A percentile compares a stretch with the other conserved stretches of the same genome.
phyloP scores from a whole-genome alignment of 495 filamentous ascomycete species.

The Trichoderma virens region DNA sequence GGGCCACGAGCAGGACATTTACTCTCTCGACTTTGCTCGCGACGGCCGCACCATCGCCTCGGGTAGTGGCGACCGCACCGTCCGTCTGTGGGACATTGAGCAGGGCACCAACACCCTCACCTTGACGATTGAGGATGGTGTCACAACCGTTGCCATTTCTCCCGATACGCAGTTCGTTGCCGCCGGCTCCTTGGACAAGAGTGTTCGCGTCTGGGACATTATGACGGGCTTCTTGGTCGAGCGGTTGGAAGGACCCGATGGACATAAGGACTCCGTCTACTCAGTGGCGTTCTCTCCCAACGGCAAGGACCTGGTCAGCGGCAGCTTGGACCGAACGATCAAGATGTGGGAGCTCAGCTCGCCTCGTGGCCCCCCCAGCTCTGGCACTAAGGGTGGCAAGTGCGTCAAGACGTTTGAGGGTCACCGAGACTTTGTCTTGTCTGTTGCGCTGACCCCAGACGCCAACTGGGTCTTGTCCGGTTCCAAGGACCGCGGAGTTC shows the following conservation, averaged over 20 bases:
- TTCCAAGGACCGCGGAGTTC: slow-evolving; percentile 83
- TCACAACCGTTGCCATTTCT: slow-evolving; percentile 88
- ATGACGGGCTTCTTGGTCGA: slow-evolving; percentile 63
- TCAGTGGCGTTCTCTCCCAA: slow-evolving; percentile 86
- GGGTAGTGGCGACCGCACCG: slow-evolving; percentile 79
- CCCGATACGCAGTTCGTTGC: slow-evolving; percentile 81
- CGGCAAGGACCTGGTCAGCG: slow-evolving; percentile 78
- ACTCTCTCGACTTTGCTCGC: slow-evolving; percentile 83
- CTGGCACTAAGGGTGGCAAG: slow-evolving; percentile 63
- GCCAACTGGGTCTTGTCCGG: slow-evolving; percentile 86
- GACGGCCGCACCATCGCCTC: slow-evolving; percentile 85
- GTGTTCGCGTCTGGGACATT: slow-evolving; percentile 83
- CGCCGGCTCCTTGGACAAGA: slow-evolving; percentile 83
- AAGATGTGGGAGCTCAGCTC: slow-evolving; percentile 87
- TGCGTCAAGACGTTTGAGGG: slow-evolving; percentile 87
- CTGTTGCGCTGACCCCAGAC: slow-evolving; percentile 81
- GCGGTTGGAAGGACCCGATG: slow-evolving; percentile 75
- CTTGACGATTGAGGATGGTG: slow-evolving; percentile 80
- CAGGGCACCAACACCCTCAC: slow-evolving; percentile 64
- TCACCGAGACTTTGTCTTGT: slow-evolving; percentile 87
- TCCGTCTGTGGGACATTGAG: slow-evolving; percentile 83
- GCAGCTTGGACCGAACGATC: slow-evolving; percentile 88
- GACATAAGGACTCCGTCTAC: slow-evolving; percentile 90
- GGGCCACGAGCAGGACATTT: slow-evolving; percentile 89
- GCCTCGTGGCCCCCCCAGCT: slow-evolving; percentile 55